Evolutionary conservation across 352 stramenopile species (phyloP).

Genomic region (Halophytophthora batemanensis): DNA sequence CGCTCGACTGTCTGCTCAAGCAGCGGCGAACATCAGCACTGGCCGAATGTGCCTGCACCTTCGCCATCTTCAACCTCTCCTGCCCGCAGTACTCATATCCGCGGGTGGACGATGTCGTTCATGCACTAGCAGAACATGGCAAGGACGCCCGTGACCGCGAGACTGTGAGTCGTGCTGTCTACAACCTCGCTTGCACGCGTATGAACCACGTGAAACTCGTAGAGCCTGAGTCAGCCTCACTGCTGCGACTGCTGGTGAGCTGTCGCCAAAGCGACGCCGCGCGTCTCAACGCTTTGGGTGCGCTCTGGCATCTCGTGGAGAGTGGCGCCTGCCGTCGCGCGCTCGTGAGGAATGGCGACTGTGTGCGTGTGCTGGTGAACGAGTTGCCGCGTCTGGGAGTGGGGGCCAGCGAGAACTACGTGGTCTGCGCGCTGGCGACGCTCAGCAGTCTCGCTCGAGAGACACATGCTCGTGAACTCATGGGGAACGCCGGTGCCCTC

Average conservation of each 20-base stretch:
- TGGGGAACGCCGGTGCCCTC: conserved; percentile 34
- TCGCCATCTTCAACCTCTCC: conserved; percentile 67
- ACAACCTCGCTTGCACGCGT: conserved; percentile 62
- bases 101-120: conserved; percentile 61
- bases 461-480: conserved; percentile 31
- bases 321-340: conserved; percentile 44
- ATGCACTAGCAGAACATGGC: conserved; percentile 51
- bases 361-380: conserved; percentile 41
- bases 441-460: conserved; percentile 35
- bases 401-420: conserved; percentile 22
- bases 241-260: conserved; percentile 35
- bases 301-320: conserved; percentile 53
- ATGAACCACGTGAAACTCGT: conserved; percentile 69
- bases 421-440: conserved; percentile 39
- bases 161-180: conserved; percentile 50
- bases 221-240: conserved; percentile 38
- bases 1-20: conserved; percentile 55
- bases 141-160: conserved; percentile 40
- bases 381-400: conserved; percentile 31
- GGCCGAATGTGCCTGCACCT: conserved; percentile 39
- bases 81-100: conserved; percentile 65
- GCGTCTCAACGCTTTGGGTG: conserved; percentile 44
- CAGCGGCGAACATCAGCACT: conserved; percentile 36
- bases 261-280: conserved; percentile 22
- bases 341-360: conserved; percentile 40